These are phyloP conservation scores for Sporobolomyces phaffii DNA, from an alignment of 768 basidiomycete species.

Conservation along the genomic window DNA sequence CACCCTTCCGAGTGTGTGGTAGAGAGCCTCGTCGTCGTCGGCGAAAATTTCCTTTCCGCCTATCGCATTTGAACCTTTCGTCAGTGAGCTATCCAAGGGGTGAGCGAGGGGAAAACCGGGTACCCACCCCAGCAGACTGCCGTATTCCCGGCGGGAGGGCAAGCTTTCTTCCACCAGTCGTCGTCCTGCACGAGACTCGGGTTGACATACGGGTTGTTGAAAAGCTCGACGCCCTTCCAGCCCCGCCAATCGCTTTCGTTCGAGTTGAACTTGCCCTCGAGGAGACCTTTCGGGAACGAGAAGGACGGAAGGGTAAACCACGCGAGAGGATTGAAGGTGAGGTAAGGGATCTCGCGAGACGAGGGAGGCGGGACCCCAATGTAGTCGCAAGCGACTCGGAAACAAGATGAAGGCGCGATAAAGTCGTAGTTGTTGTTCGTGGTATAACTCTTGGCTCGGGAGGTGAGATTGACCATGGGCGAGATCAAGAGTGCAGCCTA, in stretches of 20 bases:
- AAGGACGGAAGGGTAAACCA: constrained; percentile 6
- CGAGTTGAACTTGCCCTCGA: neutral
- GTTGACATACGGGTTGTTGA: constrained; percentile 31
- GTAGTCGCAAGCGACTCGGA: constrained; percentile 18
- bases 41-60: constrained; percentile 33
- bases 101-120: neutral
- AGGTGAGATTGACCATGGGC: constrained; percentile 25
- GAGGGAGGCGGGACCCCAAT: constrained; percentile 10
- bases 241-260: constrained; percentile 3
- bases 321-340: constrained; percentile 17
- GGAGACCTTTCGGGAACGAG: constrained; percentile 9
- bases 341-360: constrained; percentile 9
- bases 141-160: constrained; percentile 14
- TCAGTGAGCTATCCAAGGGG: no score
- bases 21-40: constrained; percentile 23
- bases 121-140: constrained; percentile 24
- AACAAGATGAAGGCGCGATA: neutral
- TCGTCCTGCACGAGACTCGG: constrained; percentile 20
- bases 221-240: constrained; percentile 18
- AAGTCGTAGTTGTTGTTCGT: constrained; percentile 14
- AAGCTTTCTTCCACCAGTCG: constrained; percentile 24
- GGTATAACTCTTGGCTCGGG: neutral
- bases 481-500: constrained; percentile 30
- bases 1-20: constrained; percentile 1
- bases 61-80: no score